Evolutionary conservation across 345 rosid genomes (phyloP), one percentile per base, ranked within the genome.

Genomic region (Xanthoceras sorbifolium): DNA sequence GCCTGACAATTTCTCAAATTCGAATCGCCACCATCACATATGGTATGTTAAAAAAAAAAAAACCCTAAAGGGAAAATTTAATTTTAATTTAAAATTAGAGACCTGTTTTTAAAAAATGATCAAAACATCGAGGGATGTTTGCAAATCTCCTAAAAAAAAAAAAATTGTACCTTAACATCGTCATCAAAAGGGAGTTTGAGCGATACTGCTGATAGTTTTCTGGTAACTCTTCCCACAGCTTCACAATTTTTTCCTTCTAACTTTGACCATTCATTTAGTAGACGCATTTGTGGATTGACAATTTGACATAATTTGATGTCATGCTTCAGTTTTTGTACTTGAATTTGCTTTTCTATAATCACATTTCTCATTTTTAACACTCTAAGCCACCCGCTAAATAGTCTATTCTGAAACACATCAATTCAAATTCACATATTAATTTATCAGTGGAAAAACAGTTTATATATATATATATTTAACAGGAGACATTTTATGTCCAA

Each of bases 121-220:
- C n/a, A n/a, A n/a, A n/a, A n/a, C n/a, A n/a, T n/a, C n/a, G n/a
- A n/a, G n/a, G n/a, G n/a, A n/a, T 32, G 36, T 32, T 32, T 32
- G 2, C 4, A 1, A 32, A 32, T 32, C 36, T 32, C 36, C 2
- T 32, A 2, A 0, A 50, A 3, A n/a, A 1, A 57, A 71, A 71
- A 18, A 0, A 7, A 5, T 6, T 8, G 38, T 71, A 94, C 94
- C 93, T 80, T 80, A 46, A 85, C 91, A 28, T 82, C 90, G 3
- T 91, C 86, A 5, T 61, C 38, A 17, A 87, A 75, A 10, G 97
- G 92, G 38, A 89, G 73, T 29, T 81, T 79, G 34, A 82, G 31
- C 11, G 89, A 84, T 6, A 89, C 38, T 61, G 90, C 97, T 3
- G 84, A 82, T 34, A 94, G 89, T 83, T 91, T 94, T 69, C 91